Percentiles rank a stretch among this genome's conserved stretches.
Evolutionary conservation across 106 monocot genomes (phyloP).

Genomic region (Amphibolis antarctica): DNA sequence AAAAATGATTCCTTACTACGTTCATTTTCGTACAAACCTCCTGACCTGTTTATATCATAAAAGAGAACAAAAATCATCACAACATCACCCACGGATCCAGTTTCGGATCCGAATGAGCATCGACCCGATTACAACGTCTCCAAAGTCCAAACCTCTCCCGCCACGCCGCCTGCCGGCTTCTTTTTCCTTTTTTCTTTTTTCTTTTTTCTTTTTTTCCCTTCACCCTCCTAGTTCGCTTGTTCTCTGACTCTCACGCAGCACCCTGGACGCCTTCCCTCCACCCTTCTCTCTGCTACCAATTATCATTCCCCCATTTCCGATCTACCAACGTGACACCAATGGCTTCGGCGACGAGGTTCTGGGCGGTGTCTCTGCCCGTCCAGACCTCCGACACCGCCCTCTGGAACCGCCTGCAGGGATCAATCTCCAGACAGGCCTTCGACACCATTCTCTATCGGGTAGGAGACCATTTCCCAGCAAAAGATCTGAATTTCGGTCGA

Average conservation of each 20-base stretch:
- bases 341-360: conserved; percentile 61
- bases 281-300: neutral
- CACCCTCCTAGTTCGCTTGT: no score
- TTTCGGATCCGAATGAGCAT: no score
- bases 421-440: conserved; percentile 69
- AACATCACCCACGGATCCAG: no score
- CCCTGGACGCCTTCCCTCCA: no score
- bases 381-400: conserved; percentile 33
- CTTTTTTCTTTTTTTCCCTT: neutral
- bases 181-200: neutral
- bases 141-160: neutral
- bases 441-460: conserved; percentile 87
- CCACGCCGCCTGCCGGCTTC: neutral
- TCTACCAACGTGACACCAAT: conserved; percentile 18
- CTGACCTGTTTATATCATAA: no score
- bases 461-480: neutral
- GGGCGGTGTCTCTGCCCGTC: conserved; percentile 75
- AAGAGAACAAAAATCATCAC: no score
- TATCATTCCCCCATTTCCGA: conserved; percentile 2
- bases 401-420: conserved; percentile 55
- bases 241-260: no score
- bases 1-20: no score
- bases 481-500: neutral
- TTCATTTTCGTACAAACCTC: no score
- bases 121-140: no score